Conservation (phyloP, 1,284 basidiomycete genomes). For the Marasmius fiardii region DNA sequence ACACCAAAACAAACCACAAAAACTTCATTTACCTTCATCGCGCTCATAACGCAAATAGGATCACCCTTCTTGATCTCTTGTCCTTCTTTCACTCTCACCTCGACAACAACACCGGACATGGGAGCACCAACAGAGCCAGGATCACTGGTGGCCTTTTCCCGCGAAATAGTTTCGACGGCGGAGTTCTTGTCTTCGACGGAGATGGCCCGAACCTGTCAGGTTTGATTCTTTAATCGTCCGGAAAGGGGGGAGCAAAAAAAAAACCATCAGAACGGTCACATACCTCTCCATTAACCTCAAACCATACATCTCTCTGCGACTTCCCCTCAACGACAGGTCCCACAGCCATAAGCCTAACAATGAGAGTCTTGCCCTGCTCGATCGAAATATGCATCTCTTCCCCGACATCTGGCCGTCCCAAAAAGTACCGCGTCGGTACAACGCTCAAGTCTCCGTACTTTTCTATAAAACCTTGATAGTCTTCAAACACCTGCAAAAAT, state of each 20-base stretch:
- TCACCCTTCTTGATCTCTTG: conserved; percentile 98
- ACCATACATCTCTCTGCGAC: conserved; percentile 96
- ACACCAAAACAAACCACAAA: conserved; percentile 4
- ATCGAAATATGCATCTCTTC: conserved; percentile 98
- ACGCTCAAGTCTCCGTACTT: conserved; percentile 87
- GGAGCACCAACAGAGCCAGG: conserved; percentile 95
- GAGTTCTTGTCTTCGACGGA: conserved; percentile 95
- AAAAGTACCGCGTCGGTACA: conserved; percentile 96
- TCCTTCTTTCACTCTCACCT: conserved; percentile 96
- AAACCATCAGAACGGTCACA: conserved; percentile 14
- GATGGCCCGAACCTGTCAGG: conserved; percentile 77
- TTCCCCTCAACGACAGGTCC: conserved; percentile 90
- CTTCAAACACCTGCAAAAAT: conserved; percentile 84
- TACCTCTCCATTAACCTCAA: conserved; percentile 96
- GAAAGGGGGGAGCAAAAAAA: too few species aligned
- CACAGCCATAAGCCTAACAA: conserved; percentile 94
- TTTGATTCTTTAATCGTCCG: too few species aligned
- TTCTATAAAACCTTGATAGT: conserved; percentile 92
- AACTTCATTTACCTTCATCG: conserved; percentile 77
- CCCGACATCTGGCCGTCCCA: conserved; percentile 86
- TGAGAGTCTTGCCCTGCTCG: conserved; percentile 96
- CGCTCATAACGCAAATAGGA: conserved; percentile 85
- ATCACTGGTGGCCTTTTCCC: conserved; percentile 91
- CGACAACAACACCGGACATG: conserved; percentile 97
- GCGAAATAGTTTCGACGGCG: conserved; percentile 89